Base-by-base conservation (phyloP, 2,329 filamentous ascomycete species). In the Gnomoniopsis sp. region DNA sequence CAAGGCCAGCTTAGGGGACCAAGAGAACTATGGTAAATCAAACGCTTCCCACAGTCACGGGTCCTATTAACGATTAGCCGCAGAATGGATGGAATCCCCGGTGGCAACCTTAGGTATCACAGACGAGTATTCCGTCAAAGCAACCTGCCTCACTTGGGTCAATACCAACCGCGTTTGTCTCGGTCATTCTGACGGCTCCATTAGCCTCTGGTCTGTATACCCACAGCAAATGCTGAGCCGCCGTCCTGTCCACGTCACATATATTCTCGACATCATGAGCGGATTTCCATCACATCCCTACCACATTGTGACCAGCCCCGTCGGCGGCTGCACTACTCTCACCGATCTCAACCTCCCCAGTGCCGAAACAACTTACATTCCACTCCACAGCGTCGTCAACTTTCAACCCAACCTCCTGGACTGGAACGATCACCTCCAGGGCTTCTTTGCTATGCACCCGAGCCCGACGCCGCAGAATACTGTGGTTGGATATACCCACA, bases 201-300 rank as follows among this genome's bases (percentile, higher is more conserved):
- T 86, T 38, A 75, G 76, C 21, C 71, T 85, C 12, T 86, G 83
- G 83, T 85, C 82, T 12, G 65, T 86, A 46, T 72, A 74, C 43
- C 83, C 83, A 1, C 70, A 68, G 48, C 69, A 73, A 26, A 70
- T 84, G 53, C 71, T 86, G 30, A 77, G 78, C 46, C 77, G 83
- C 2, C 77, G 82, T 51, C 74, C 79, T 4, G 72, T 80, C n/a
- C 83, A 86, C 65, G 77, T 79, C 60, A 82, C 77, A 51, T 71
- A 76, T 55, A 73, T 86, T 3, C 74, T 85, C 60, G 81, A 85
- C 64, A 75, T 86, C 34, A 75, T 76, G 58, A 80, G 81, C 0
- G 81, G 77, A 21, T 85, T 83, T 62, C 83, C 83, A 3, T 81
- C 82, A 1, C 72, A 80, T 57, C 83, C 83, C 0, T 82, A 81